Evolutionary conservation across 345 rosid genomes (phyloP), one percentile per base, ranked within the genome.

Genomic region (Fremontodendron californicum): DNA sequence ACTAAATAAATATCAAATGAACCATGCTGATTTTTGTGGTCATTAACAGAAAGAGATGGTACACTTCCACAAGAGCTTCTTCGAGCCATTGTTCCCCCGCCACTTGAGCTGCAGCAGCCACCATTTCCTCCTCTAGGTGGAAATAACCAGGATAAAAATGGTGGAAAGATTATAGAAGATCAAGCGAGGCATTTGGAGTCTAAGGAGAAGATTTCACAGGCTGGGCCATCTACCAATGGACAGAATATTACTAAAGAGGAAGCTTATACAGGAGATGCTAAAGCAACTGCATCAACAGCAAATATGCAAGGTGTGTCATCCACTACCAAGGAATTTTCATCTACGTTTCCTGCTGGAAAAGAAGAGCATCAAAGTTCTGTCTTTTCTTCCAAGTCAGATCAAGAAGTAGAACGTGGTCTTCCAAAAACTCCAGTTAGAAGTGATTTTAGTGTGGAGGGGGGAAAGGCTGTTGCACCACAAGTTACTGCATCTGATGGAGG

Each of bases 51-150:
- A 96, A 92, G 98, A 80, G 98, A 96, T 86, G 90, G 91, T 75
- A 85, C 89, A 67, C 94, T 94, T 71, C 99, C 98, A 6, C 99
- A 85, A 40, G 96, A 96, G 89, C 98, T 96, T 86, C 95, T 92
- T 79, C 90, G 77, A 84, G 91, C 97, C 82, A 96, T 96, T 81
- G 84, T 85, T 77, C 97, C 99, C 37, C 99, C 97, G 29, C 91
- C 92, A 66, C 92, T 96, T 83, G 98, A 94, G 78, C 55, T 82
- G 83, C 98, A 87, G 87, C 84, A 66, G 76, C 94, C 83, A 74
- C 85, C 74, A 71, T 60, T 85, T 70, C 79, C 80, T 82, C 86
- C 93, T 80, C 80, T 86, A 18, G 85, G 86, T 63, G 92, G 84
- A 81, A 86, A 83, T 69, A 81, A 81, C 87, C 88, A 83, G 81